Base-by-base conservation (phyloP, 257 asterid species). In the Ajuga chamaepitys region DNA sequence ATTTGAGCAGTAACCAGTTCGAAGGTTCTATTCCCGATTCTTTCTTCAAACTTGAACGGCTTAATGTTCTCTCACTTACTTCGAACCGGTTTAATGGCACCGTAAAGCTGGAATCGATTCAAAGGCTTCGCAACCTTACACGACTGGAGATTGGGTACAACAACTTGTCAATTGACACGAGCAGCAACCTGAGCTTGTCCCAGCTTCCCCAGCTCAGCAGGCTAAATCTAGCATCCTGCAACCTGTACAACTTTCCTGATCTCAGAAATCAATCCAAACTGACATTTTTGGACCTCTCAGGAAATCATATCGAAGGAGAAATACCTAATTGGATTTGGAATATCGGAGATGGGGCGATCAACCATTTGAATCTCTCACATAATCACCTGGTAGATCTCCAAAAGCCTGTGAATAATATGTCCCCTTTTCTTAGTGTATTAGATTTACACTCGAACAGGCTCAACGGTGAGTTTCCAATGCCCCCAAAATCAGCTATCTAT, bases 271-370 rank as follows among this genome's bases (percentile, higher is more conserved):
- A 72, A 20, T 20, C 68, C 7, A 58, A 11, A 1, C 0, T 85
- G 46, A 1, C 4, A 1, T 18, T 54, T 2, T 59, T 86, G 59
- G 91, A 87, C 80, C 85, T 86, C 14, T 86, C 95, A 0, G 65
- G 21, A 50, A 81, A 86, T 54, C 57, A 28, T 52, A 74, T 86
- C 1, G 0, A 0, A 14, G 95, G 86, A n/a, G 70, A 77, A 62
- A 55, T 84, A 22, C 88, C 91, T 7, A 78, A 68, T 28, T 86
- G 91, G 95, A 75, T 86, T 35, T 84, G 95, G 91, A 34, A 38
- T 21, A 37, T 79, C 5, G 80, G 74, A 38, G 24, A 4, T n/a
- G n/a, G n/a, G n/a, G n/a, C n/a, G n/a, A n/a, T n/a, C n/a, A n/a
- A n/a, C 12, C 55, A 74, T 59, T 53, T 86, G 64, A 84, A 86